Evolutionary conservation across 78 protist genomes (phyloP), one percentile per base, ranked within the genome.

Genomic region (Dictyostelium citrinum): DNA sequence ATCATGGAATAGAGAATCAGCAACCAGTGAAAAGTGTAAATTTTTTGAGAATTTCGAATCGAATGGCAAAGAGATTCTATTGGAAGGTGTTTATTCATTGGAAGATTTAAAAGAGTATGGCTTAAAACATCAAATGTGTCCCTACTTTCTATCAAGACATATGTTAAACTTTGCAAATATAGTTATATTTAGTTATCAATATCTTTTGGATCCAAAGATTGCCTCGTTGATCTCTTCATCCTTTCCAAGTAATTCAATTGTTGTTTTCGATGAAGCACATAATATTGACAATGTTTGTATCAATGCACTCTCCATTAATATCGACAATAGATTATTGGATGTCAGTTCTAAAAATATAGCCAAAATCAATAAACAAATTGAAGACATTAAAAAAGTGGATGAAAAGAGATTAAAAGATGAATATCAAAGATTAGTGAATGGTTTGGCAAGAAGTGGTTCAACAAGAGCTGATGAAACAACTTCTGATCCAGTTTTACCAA

Each of bases 251-350:
- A 96, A 97, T 46, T 86, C 96, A 22, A 95, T 99, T 35, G 97
- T 99, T 11, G 98, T 98, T 10, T 98, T 99, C 49, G 99, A 99
- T 79, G 99, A 99, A 91, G 99, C 99, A 0, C 99, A 99, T 95
- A 99, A 99, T 97, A 97, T 99, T 72, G 98, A 99, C 83, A 97
- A 98, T 81, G 97, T 97, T 9, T 98, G 99, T 96, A 99, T 98
- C 80, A 99, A 98, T 31, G 49, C 97, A 6, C 90, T 99, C n/a
- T 81, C 95, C 46, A 85, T 97, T 24, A 77, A 91, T 46, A 64
- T 99, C 49, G 95, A 78, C 33, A 27, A 72, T 9, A 16, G 33
- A 3, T 35, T 46, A 0, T 61, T 97, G 39, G 97, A 96, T 22
- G 6, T 1, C 0, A 7, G 67, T 27, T 67, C 39, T 58, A 78